Conservation (phyloP, 2,329 filamentous ascomycete genomes). For the Colletotrichum somersetense region DNA sequence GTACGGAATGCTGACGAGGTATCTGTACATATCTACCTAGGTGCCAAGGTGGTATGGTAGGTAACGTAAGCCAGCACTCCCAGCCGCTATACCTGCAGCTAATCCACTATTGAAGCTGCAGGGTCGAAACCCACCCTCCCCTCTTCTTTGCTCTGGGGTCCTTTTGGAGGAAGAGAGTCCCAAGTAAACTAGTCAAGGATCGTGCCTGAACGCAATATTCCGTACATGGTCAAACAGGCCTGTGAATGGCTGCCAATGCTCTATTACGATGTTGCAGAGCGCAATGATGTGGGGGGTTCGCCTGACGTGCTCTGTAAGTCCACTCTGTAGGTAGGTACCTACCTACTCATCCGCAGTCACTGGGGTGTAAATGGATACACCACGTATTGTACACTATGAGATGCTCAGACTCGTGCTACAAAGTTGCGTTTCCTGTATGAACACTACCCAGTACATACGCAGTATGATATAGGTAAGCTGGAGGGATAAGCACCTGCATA, state of each 20-base stretch:
- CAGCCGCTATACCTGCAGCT: not conserved
- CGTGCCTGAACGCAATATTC: constrained; percentile 33
- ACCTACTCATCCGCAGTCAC: not conserved
- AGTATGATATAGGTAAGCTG: not conserved
- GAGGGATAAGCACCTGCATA: constrained; percentile 14
- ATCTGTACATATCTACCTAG: constrained; percentile 14
- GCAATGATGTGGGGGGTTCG: constrained; percentile 10
- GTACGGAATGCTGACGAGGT: constrained; percentile 29
- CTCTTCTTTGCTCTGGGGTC: constrained; percentile 21
- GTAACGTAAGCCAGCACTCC: not conserved
- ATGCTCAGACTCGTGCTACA: no score
- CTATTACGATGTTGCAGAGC: constrained; percentile 20
- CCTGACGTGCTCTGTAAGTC: not conserved
- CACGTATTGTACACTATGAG: not conserved
- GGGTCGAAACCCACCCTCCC: constrained; percentile 15
- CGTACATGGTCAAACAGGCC: constrained; percentile 16
- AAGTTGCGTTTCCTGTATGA: not conserved
- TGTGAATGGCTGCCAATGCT: constrained; percentile 25
- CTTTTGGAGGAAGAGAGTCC: constrained; percentile 16
- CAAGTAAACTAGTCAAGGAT: constrained; percentile 17
- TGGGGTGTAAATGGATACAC: not conserved
- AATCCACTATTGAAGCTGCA: constrained; percentile 18
- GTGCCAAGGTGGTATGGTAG: not conserved
- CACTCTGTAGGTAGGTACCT: no score
- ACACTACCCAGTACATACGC: not conserved